Percentiles rank a stretch among this genome's conserved stretches.
Conservation (phyloP, 1,139 yeast species). For the Blastobotrys capitulatus region DNA sequence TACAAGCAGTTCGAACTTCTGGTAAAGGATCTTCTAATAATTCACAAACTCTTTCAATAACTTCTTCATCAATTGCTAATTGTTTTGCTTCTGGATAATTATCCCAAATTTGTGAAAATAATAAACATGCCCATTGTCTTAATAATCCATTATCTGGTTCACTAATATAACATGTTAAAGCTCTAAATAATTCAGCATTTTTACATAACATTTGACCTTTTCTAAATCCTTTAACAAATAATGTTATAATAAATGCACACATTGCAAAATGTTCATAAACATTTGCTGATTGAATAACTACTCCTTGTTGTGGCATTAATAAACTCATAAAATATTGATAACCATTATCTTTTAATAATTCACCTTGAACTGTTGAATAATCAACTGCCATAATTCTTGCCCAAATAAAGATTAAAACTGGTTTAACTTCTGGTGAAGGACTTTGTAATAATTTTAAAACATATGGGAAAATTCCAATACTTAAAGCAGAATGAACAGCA, state of each 20-base stretch:
- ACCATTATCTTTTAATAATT: slow-evolving; percentile 85
- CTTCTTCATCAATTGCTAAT: slow-evolving; percentile 63
- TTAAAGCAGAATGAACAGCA: slow-evolving; percentile 90
- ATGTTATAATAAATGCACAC: slow-evolving; percentile 85
- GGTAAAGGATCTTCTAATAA: slow-evolving; percentile 86
- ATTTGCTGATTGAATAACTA: slow-evolving; percentile 32
- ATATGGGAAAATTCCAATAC: slow-evolving; percentile 95
- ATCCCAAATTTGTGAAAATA: slow-evolving; percentile 73
- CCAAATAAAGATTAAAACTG: slow-evolving; percentile 94
- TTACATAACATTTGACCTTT: slow-evolving; percentile 79
- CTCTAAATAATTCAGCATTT: slow-evolving; percentile 64
- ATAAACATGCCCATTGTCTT: slow-evolving; percentile 85
- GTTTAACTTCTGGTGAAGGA: slow-evolving; percentile 93
- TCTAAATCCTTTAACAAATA: slow-evolving; percentile 74
- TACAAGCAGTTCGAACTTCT: slow-evolving; percentile 83
- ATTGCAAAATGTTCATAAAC: slow-evolving; percentile 81
- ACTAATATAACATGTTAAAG: slow-evolving; percentile 61
- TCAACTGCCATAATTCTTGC: slow-evolving; percentile 97
- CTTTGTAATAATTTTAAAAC: slow-evolving; percentile 85
- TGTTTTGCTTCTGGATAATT: slow-evolving; percentile 71
- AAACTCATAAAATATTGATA: slow-evolving; percentile 82
- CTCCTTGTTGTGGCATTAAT: slow-evolving; percentile 45
- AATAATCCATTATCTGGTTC: slow-evolving; percentile 77
- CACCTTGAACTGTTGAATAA: slow-evolving; percentile 84
- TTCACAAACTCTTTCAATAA: slow-evolving; percentile 49